A percentile compares a stretch with the other conserved stretches of the same genome.
phyloP scores from a whole-genome alignment of 495 filamentous ascomycete species.

The Xylaria intraflava region DNA sequence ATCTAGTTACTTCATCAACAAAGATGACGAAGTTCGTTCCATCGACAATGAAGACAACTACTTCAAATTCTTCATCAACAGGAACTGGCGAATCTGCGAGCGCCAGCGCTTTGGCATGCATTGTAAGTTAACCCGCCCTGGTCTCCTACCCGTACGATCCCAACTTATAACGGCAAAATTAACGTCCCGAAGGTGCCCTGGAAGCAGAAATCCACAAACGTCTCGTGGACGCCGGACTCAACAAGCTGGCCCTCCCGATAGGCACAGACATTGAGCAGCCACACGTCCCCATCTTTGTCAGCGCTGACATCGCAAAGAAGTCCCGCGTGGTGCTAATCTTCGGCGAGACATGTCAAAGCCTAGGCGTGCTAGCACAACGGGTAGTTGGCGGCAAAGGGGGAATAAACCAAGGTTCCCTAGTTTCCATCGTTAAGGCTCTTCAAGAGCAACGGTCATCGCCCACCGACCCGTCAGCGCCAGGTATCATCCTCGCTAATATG shows the following conservation, averaged over 20 bases:
- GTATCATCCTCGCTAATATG: constrained; percentile 64
- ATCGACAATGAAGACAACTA: constrained; percentile 57
- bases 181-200: constrained; percentile 48
- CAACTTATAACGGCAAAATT: not conserved
- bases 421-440: constrained; percentile 53
- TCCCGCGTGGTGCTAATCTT: constrained; percentile 68
- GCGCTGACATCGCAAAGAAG: constrained; percentile 47
- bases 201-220: constrained; percentile 54
- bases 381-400: constrained; percentile 50
- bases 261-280: constrained; percentile 37
- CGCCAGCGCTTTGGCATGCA: constrained; percentile 64
- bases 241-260: constrained; percentile 53
- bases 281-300: constrained; percentile 63
- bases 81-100: constrained; percentile 65
- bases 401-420: constrained; percentile 58
- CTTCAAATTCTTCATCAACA: constrained; percentile 66
- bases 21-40: constrained; percentile 62
- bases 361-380: constrained; percentile 69
- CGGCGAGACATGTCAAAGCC: constrained; percentile 61
- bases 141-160: not conserved
- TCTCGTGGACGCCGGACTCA: constrained; percentile 51
- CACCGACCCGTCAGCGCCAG: constrained; percentile 28
- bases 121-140: constrained; percentile 34
- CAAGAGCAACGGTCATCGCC: constrained; percentile 27
- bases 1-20: constrained; percentile 71